A percentile compares a stretch with the other conserved stretches of the same genome.
Conservation (phyloP, 1,139 yeast species). For the Taiozyma sp. region DNA sequence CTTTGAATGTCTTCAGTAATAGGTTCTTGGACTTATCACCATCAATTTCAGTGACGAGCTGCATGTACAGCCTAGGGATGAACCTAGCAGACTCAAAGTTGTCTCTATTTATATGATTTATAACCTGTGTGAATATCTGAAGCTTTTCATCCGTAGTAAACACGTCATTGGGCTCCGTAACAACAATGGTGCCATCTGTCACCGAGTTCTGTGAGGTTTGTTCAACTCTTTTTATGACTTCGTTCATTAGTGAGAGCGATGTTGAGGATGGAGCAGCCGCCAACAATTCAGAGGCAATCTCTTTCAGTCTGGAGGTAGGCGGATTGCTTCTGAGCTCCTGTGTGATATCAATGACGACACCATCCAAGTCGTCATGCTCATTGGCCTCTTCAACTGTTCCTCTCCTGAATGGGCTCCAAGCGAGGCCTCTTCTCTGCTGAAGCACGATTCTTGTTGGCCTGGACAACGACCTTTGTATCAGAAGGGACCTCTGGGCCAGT, state of each 20-base stretch:
- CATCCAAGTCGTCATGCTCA: slow-evolving; percentile 3
- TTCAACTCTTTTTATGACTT: slow-evolving; percentile 15
- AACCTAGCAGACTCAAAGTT: slow-evolving; percentile 20
- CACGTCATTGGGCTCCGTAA: slow-evolving; percentile 1
- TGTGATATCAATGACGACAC: slow-evolving; percentile 4
- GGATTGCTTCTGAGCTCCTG: slow-evolving; percentile 9
- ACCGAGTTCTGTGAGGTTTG: not conserved
- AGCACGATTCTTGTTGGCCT: not conserved
- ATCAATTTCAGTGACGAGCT: slow-evolving; percentile 8
- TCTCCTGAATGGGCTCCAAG: slow-evolving; percentile 10
- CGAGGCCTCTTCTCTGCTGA: not conserved
- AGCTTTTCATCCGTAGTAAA: slow-evolving; percentile 7
- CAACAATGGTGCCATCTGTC: not conserved
- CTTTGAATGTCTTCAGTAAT: slow-evolving; percentile 6
- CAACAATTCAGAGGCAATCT: slow-evolving; percentile 2
- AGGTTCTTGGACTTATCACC: not conserved
- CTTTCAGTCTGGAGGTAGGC: not conserved
- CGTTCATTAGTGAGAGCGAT: slow-evolving; percentile 16
- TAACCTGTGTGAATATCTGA: slow-evolving; percentile 8
- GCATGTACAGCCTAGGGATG: slow-evolving; percentile 19
- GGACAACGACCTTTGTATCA: not conserved
- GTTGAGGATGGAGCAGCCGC: slow-evolving; percentile 1
- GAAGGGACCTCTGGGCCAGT: not conserved
- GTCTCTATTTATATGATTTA: slow-evolving; percentile 5
- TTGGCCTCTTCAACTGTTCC: slow-evolving; percentile 2